These are phyloP conservation scores for Umbilicaria muhlenbergii DNA, from an alignment of 495 filamentous ascomycete species.

Conservation along the genomic window DNA sequence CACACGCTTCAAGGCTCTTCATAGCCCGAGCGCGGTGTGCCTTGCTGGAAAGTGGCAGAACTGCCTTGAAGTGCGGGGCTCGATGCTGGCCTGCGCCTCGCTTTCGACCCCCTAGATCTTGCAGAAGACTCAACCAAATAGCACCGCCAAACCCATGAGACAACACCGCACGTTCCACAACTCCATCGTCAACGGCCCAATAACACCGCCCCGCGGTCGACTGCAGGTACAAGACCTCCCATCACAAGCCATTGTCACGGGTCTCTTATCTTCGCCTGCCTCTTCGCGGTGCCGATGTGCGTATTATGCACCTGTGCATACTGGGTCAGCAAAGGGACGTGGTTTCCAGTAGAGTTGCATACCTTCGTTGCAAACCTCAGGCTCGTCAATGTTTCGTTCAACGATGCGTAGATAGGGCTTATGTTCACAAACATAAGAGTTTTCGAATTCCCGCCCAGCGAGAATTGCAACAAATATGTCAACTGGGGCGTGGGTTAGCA, in stretches of 20 bases:
- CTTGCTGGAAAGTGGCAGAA: too few species aligned
- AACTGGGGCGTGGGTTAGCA: conserved; percentile 34
- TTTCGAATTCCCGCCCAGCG: conserved; percentile 86
- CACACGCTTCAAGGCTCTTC: too few species aligned
- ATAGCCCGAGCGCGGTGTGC: too few species aligned
- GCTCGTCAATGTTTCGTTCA: conserved; percentile 86
- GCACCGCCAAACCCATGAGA: too few species aligned
- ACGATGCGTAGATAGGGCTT: conserved; percentile 77
- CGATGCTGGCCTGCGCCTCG: too few species aligned
- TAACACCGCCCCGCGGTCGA: too few species aligned
- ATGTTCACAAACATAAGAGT: conserved; percentile 99
- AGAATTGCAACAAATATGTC: conserved; percentile 91
- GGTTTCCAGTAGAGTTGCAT: neutral
- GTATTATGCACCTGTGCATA: conserved; percentile 62
- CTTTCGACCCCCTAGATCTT: too few species aligned
- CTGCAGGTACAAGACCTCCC: too few species aligned
- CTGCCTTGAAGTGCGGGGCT: too few species aligned
- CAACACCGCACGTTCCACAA: too few species aligned
- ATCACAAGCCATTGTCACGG: conserved; percentile 18
- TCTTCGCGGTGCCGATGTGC: conserved; percentile 75
- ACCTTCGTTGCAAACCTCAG: conserved; percentile 94
- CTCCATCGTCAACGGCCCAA: too few species aligned
- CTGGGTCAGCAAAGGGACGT: conserved; percentile 1
- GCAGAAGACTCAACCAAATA: too few species aligned
- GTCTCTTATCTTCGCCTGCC: conserved; percentile 47